Evolutionary conservation across 225 moss, liverwort and hornwort genomes (phyloP), one percentile per base, ranked within the genome.

Genomic region (Pseudoscleropodium purum): DNA sequence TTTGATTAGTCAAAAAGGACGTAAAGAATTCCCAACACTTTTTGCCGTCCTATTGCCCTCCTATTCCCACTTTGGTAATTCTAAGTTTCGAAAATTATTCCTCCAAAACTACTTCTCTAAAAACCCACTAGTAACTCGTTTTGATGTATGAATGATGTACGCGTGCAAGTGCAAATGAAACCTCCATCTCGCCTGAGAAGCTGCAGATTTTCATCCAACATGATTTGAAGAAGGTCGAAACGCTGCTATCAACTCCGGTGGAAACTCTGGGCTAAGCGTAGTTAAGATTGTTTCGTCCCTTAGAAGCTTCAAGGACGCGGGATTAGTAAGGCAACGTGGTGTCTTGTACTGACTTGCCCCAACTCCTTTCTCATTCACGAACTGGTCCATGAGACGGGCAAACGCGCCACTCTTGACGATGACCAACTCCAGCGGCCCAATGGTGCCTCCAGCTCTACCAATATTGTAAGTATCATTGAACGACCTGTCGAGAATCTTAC

Each of bases 281-380:
- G 74, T 88, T 10, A 60, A 59, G 47, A 91, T 18, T 25, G 87
- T 87, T 59, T 86, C 88, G 6, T 84, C 91, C 26, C 47, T 88
- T 61, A 93, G 45, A 75, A 86, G 70, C 73, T 88, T 87, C 75
- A 89, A 64, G 37, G 86, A 56, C 7, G 30, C 52, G 11, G 92
- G 65, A 43, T 91, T 91, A 17, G 67, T 62, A 43, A 92, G 20
- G 79, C 90, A 91, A 7, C 89, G 70, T 2, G 93, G 82, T 5
- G 85, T 86, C 75, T 94, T 94, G 84, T 93, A 92, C 68, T 94
- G 92, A 68, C 90, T 85, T 20, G 91, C 88, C 4, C 92, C 88
- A 11, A 89, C 41, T 30, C 88, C 90, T 19, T 18, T 88, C 24
- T 89, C 91, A 15, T 33, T 37, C 54, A 91, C 90, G 83, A 86